Evolutionary conservation across 2,329 filamentous ascomycete species (phyloP).

Genomic region (Berkeleyomyces rouxiae): DNA sequence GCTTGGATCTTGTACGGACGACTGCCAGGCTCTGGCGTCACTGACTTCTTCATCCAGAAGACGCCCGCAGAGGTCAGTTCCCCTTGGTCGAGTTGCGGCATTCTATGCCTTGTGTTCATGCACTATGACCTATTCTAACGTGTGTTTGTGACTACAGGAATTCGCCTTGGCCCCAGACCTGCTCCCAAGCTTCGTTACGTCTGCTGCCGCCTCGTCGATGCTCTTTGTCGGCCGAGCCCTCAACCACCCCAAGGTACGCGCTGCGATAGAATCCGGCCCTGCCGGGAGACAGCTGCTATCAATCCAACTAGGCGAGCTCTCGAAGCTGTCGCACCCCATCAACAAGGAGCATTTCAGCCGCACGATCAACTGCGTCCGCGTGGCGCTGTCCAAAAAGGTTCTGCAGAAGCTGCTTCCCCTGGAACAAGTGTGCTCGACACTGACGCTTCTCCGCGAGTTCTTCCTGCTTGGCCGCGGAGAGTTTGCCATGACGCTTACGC

Average conservation of each 20-base stretch:
- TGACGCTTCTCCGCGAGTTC: conserved; percentile 68
- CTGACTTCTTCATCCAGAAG: conserved; percentile 56
- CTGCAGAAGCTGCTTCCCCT: conserved; percentile 69
- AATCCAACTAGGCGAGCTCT: conserved; percentile 52
- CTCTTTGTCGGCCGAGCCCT: conserved; percentile 82
- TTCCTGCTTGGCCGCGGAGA: conserved; percentile 78
- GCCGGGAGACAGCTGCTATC: conserved; percentile 45
- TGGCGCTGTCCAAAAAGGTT: conserved; percentile 68
- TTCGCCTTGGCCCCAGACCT: conserved; percentile 43
- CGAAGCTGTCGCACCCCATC: conserved; percentile 33
- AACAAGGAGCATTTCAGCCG: conserved; percentile 36
- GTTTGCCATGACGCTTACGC: conserved; percentile 74
- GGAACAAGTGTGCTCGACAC: conserved; percentile 55
- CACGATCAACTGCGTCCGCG: conserved; percentile 58
- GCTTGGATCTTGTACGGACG: conserved; percentile 85
- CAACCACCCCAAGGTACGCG: conserved; percentile 56
- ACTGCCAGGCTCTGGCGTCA: conserved; percentile 55
- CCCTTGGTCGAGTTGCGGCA: not conserved
- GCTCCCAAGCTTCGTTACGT: conserved; percentile 64
- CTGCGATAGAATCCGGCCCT: conserved; percentile 27
- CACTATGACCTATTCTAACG: not conserved
- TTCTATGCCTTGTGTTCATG: not conserved
- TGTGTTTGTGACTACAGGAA: conserved; percentile 17
- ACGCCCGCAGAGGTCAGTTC: conserved; percentile 16
- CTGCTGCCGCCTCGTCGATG: conserved; percentile 61